These are phyloP conservation scores for Delphinella strobiligena DNA, from an alignment of 2,329 filamentous ascomycete genomes.

Conservation along the genomic window DNA sequence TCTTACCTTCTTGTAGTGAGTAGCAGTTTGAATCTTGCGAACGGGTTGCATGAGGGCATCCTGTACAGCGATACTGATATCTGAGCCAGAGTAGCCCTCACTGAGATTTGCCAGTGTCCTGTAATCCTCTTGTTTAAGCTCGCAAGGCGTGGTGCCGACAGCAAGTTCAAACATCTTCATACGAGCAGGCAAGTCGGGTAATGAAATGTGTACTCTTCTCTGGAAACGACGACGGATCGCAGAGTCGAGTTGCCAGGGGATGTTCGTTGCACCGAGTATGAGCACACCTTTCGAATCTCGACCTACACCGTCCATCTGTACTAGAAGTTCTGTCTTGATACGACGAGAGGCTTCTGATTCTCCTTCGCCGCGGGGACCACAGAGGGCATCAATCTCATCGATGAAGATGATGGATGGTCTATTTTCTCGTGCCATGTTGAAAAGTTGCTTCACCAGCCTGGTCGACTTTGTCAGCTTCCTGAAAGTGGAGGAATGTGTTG, in stretches of 20 bases:
- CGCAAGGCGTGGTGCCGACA: slow-evolving; percentile 84
- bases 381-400: slow-evolving; percentile 93
- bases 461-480: no score
- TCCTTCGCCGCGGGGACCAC: slow-evolving; percentile 82
- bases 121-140: slow-evolving; percentile 66
- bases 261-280: slow-evolving; percentile 93
- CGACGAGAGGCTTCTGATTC: slow-evolving; percentile 94
- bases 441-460: slow-evolving; percentile 89
- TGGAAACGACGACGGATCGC: slow-evolving; percentile 96
- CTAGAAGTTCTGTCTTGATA: slow-evolving; percentile 96
- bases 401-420: slow-evolving; percentile 94
- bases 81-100: slow-evolving; percentile 90
- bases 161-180: slow-evolving; percentile 94
- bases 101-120: slow-evolving; percentile 67
- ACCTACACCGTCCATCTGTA: slow-evolving; percentile 98
- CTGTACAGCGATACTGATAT: slow-evolving; percentile 92
- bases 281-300: slow-evolving; percentile 89
- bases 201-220: slow-evolving; percentile 83
- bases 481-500: no score
- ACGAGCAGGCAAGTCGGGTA: slow-evolving; percentile 76
- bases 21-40: slow-evolving; percentile 90
- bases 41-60: slow-evolving; percentile 96
- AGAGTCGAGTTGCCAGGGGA: slow-evolving; percentile 95
- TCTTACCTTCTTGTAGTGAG: slow-evolving; percentile 85
- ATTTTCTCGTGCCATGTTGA: slow-evolving; percentile 96